phyloP scores from a whole-genome alignment of 768 basidiomycete species.

The Termitomyces sp. region DNA sequence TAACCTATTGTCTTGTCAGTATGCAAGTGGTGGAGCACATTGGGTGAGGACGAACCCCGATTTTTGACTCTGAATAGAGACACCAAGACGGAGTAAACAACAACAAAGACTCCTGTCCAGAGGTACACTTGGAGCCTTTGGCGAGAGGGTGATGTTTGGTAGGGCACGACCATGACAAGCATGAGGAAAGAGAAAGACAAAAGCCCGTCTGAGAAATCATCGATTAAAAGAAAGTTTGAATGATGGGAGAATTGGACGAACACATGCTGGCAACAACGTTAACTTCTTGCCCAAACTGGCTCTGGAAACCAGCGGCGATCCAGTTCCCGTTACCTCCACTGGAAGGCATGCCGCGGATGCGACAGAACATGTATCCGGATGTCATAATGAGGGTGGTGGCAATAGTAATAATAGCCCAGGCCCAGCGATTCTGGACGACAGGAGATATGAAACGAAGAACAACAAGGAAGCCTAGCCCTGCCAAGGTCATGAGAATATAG shows the following conservation, averaged over 20 bases:
- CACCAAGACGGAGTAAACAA: conserved; percentile 84
- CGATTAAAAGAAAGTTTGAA: background rate
- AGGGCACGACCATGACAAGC: conserved; percentile 78
- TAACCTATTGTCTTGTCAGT: conserved; percentile 46
- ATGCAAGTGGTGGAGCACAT: background rate
- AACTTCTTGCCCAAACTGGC: conserved; percentile 90
- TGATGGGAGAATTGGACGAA: conserved; percentile 38
- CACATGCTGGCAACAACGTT: conserved; percentile 84
- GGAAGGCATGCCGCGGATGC: conserved; percentile 80
- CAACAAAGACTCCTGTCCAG: conserved; percentile 77
- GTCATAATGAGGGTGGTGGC: conserved; percentile 77
- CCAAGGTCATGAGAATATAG: conserved; percentile 42
- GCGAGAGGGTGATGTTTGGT: conserved; percentile 62
- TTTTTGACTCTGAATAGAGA: conserved; percentile 92
- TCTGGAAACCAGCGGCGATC: conserved; percentile 87
- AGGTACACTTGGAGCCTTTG: conserved; percentile 89
- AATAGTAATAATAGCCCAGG: conserved; percentile 64
- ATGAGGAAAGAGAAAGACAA: conserved; percentile 76
- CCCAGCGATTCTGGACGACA: conserved; percentile 68
- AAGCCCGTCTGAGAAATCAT: conserved; percentile 63
- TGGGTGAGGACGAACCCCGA: conserved; percentile 47
- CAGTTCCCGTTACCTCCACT: conserved; percentile 61
- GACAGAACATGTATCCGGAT: conserved; percentile 94
- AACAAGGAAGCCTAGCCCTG: conserved; percentile 41
- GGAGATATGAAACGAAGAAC: conserved; percentile 59